These are phyloP conservation scores for Penicillium paxilli DNA, from an alignment of 495 filamentous ascomycete species.

Conservation along the genomic window DNA sequence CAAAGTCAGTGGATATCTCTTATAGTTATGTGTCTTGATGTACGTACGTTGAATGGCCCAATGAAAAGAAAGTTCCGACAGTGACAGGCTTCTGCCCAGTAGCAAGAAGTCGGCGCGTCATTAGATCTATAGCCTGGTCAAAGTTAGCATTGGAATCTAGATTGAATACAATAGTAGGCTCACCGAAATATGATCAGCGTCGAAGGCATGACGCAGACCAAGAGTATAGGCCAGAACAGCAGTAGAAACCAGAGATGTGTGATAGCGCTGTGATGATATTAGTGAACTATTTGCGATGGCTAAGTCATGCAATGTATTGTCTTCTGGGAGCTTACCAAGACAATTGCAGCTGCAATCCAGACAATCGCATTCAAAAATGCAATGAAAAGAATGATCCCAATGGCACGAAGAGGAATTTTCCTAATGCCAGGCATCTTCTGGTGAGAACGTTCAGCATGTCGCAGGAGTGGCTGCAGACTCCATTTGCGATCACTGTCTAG, in stretches of 20 bases:
- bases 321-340: conserved; percentile 50
- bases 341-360: conserved; percentile 72
- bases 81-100: conserved; percentile 85
- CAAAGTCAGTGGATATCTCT: not conserved
- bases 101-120: conserved; percentile 89
- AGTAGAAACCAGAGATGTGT: conserved; percentile 65
- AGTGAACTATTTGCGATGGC: conserved; percentile 2
- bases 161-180: not conserved
- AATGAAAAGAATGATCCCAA: conserved; percentile 67
- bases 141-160: not conserved
- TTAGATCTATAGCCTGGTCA: conserved; percentile 81
- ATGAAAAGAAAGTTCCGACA: conserved; percentile 92
- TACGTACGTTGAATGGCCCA: conserved; percentile 81
- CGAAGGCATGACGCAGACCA: conserved; percentile 89
- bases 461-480: conserved; percentile 33
- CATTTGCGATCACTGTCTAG: conserved; percentile 29
- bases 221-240: conserved; percentile 86
- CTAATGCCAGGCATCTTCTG: conserved; percentile 48
- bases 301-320: not conserved
- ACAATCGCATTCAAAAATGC: conserved; percentile 65
- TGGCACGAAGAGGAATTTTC: conserved; percentile 62
- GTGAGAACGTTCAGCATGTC: conserved; percentile 43
- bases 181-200: conserved; percentile 92
- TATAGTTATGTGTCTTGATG: not conserved
- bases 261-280: conserved; percentile 26